Evolutionary conservation across 106 monocot species (phyloP).

Genomic region (Iris macrosiphon): DNA sequence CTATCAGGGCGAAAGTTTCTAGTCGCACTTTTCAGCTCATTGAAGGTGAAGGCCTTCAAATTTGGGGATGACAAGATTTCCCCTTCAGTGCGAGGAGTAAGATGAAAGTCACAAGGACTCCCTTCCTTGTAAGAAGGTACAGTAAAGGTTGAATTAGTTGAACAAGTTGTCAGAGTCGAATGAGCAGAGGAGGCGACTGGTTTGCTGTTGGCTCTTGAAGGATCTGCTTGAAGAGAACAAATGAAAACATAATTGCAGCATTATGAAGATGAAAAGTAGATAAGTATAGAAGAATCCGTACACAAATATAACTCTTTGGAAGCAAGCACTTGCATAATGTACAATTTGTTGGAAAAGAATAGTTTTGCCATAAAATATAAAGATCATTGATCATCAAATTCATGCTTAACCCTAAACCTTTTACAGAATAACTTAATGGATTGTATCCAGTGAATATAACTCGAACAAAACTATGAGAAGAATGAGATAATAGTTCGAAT

Average conservation of each 20-base stretch:
- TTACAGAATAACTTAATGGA: not conserved
- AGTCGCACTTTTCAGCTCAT: constrained; percentile 29
- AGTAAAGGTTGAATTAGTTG: constrained; percentile 3
- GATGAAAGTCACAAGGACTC: constrained; percentile 5
- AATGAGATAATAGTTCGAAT: not conserved
- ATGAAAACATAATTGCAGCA: not conserved
- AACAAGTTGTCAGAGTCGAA: constrained; percentile 1
- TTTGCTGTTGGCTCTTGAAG: constrained; percentile 16
- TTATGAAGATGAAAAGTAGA: not conserved
- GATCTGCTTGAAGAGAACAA: constrained; percentile 7
- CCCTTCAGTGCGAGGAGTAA: constrained; percentile 9
- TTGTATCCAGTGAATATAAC: not conserved
- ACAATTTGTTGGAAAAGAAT: not conserved
- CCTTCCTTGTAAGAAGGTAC: constrained; percentile 3
- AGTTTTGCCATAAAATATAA: not conserved
- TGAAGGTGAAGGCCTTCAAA: constrained; percentile 28
- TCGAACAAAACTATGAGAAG: not conserved
- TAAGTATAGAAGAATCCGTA: not conserved
- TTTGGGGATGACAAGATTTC: constrained; percentile 21
- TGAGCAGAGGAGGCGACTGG: constrained; percentile 5
- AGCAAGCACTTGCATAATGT: not conserved
- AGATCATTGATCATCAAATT: not conserved
- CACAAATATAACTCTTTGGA: not conserved
- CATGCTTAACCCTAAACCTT: not conserved
- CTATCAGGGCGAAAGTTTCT: constrained; percentile 31